Percentiles rank a stretch among this genome's conserved stretches.
phyloP scores from a whole-genome alignment of 2,329 filamentous ascomycete species.

The Aspergillus unguis region DNA sequence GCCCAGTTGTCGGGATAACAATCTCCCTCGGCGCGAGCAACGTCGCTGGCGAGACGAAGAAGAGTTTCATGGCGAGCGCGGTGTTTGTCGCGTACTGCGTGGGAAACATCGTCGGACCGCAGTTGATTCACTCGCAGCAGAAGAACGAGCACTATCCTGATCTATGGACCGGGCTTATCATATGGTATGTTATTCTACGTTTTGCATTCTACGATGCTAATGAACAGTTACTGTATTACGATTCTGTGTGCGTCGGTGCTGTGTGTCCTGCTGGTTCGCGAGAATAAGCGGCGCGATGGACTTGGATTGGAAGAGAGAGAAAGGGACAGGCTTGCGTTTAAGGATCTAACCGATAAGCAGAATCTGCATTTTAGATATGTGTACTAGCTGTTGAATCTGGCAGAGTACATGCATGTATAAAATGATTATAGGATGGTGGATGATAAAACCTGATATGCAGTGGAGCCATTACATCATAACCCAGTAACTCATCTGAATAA shows the following conservation, averaged over 20 bases:
- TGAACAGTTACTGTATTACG: conserved; percentile 58
- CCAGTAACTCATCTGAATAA: not conserved
- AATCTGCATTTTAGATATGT: conserved; percentile 66
- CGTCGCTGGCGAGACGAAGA: conserved; percentile 73
- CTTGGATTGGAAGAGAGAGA: conserved; percentile 58
- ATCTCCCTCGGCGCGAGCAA: conserved; percentile 62
- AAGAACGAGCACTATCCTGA: conserved; percentile 66
- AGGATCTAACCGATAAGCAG: conserved; percentile 66
- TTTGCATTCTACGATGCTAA: too few relatives aligned
- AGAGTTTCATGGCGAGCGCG: conserved; percentile 69
- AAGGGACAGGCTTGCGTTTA: conserved; percentile 62
- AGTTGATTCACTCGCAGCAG: conserved; percentile 65
- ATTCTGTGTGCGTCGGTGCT: conserved; percentile 56
- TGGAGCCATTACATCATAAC: not conserved
- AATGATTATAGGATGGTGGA: too few relatives aligned
- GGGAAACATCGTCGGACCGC: conserved; percentile 72
- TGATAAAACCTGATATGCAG: too few relatives aligned
- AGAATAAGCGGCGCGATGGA: conserved; percentile 54
- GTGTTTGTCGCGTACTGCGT: conserved; percentile 75
- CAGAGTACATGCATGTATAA: not conserved
- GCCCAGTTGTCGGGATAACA: conserved; percentile 63
- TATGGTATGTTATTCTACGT: conserved; percentile 33
- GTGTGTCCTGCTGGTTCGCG: conserved; percentile 57
- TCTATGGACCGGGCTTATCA: conserved; percentile 67
- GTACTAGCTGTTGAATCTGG: conserved; percentile 29